Evolutionary conservation across 2,329 filamentous ascomycete genomes (phyloP).

Genomic region (Apiospora malaysiana): DNA sequence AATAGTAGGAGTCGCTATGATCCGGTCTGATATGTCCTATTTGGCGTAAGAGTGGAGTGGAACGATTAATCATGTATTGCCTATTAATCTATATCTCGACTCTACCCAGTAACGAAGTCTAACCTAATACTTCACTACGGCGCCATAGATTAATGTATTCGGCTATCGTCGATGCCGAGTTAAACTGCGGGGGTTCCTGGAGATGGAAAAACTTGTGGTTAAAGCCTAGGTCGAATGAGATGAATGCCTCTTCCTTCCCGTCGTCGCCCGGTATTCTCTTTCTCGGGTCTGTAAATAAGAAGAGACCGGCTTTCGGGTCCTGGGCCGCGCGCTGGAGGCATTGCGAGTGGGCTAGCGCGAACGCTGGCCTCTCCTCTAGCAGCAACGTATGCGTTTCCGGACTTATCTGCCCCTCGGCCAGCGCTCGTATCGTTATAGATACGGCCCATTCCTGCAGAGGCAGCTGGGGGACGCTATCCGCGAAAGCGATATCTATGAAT

Average conservation of each 20-base stretch:
- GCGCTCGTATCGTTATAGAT: neutral
- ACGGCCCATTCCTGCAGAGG: neutral
- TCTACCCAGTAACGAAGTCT: neutral
- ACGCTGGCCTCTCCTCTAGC: neutral
- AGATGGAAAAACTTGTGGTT: neutral
- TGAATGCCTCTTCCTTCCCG: neutral
- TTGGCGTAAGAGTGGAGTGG: too few species aligned
- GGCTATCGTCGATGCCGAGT: neutral
- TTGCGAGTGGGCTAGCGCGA: neutral
- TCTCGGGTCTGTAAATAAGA: constrained; percentile 1
- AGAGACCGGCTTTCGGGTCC: neutral
- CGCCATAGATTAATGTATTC: neutral
- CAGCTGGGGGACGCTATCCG: neutral
- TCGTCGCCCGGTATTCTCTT: neutral
- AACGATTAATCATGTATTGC: neutral
- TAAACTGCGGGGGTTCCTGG: neutral
- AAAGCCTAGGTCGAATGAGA: neutral
- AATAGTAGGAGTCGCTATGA: neutral
- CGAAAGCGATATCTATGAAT: neutral
- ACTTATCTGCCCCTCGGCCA: neutral
- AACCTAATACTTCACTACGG: neutral
- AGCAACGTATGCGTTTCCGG: neutral
- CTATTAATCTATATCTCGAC: neutral
- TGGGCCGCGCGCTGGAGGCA: neutral
- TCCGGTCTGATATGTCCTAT: neutral